Base-by-base conservation (phyloP, 257 asterid genomes). In the Gentiana dahurica region DNA sequence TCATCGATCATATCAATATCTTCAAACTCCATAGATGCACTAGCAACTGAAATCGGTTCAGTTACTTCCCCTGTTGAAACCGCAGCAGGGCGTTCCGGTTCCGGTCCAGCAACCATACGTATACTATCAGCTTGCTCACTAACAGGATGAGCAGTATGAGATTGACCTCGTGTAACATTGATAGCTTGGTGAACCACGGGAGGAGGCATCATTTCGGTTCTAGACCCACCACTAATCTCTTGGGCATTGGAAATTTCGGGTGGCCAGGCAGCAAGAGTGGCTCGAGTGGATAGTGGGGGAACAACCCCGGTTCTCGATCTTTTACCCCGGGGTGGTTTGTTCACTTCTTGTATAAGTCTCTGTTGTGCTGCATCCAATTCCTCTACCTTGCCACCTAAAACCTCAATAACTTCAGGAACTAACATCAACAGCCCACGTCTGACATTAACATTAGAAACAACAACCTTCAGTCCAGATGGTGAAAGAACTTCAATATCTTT, bases 311-410 rank as follows among this genome's bases (percentile, higher is more conserved):
- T 36, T 74, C 88, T 79, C 66, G 77, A 79, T 68, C 98, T 85
- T 73, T 72, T 85, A 2, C 97, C 98, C 68, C 95, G 80, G 38
- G 98, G 91, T 67, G 95, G 98, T 76, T 92, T 92, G 72, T 92
- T 88, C 47, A 88, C 64, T 78, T 92, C 98, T 69, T 65, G 64
- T 52, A 83, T 83, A 66, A 92, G 85, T 78, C 95, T 83, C 69
- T 76, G 83, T 36, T 85, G 77, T 46, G 97, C 97, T 58, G 84
- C 85, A 71, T 81, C 94, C 75, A 92, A 73, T 72, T 69, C 95
- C 74, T 83, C 89, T 59, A 85, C 95, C 59, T 61, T 47, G 68
- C 98, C 98, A 53, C 98, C 97, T 71, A 92, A 67, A 58, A 81
- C 81, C 72, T 75, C 79, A 72, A 88, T 58, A 68, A 75, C 94